Conservation (phyloP, 768 basidiomycete species). For the Phlebiopsis gigantea region DNA sequence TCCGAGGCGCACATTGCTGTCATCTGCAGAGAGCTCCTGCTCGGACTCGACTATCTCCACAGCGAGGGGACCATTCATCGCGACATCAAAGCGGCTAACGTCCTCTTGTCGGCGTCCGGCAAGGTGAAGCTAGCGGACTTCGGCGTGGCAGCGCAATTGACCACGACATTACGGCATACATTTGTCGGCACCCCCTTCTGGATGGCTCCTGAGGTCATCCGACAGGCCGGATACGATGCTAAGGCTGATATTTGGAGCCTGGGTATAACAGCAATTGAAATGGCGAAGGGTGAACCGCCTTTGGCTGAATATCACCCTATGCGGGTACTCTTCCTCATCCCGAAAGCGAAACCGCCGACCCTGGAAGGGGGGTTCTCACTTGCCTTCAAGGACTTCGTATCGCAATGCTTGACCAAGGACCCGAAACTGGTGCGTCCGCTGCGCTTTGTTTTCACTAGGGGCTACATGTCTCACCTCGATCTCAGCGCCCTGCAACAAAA, state of each 20-base stretch:
- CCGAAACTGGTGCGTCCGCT: slow-evolving; percentile 55
- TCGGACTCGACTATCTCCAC: slow-evolving; percentile 96
- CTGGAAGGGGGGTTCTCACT: slow-evolving; percentile 79
- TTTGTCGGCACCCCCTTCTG: slow-evolving; percentile 97
- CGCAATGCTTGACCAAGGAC: slow-evolving; percentile 89
- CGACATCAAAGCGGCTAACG: slow-evolving; percentile 98
- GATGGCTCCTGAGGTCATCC: slow-evolving; percentile 99
- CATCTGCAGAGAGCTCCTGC: slow-evolving; percentile 86
- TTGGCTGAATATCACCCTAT: slow-evolving; percentile 97
- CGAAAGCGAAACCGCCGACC: slow-evolving; percentile 90
- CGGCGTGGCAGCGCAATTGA: slow-evolving; percentile 96
- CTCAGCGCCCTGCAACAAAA: slow-evolving; percentile 82
- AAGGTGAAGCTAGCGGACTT: slow-evolving; percentile 98
- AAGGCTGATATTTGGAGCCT: slow-evolving; percentile 98
- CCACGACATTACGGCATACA: slow-evolving; percentile 89
- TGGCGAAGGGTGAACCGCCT: slow-evolving; percentile 97
- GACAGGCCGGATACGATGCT: slow-evolving; percentile 92
- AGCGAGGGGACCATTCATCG: slow-evolving; percentile 94
- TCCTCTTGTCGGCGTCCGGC: slow-evolving; percentile 84
- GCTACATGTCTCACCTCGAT: slow-evolving; percentile 13
- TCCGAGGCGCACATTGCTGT: slow-evolving; percentile 93
- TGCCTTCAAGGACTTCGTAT: slow-evolving; percentile 91
- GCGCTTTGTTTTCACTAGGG: neutral
- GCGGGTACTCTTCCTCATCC: slow-evolving; percentile 96
- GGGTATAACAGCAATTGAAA: slow-evolving; percentile 96